phyloP scores from a whole-genome alignment of 148 eudicot genomes.

The Vaccinium myrtillus region DNA sequence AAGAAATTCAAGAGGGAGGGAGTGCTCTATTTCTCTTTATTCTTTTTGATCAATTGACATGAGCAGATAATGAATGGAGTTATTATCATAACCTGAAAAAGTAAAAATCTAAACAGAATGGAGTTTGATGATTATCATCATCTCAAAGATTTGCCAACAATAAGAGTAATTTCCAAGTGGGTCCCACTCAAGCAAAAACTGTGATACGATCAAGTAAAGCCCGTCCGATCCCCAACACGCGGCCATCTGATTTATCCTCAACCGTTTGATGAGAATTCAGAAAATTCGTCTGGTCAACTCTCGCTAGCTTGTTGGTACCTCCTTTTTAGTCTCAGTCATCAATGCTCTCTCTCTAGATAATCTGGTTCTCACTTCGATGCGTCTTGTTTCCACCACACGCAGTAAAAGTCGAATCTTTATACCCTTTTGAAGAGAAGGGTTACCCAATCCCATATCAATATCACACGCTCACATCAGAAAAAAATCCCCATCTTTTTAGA shows the following conservation, averaged over 20 bases:
- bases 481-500: neutral
- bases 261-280: neutral
- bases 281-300: neutral
- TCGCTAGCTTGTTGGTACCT: neutral
- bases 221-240: neutral
- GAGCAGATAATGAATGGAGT: too few relatives aligned
- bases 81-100: too few relatives aligned
- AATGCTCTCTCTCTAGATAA: neutral
- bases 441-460: too few relatives aligned
- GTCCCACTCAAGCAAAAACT: neutral
- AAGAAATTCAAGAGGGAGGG: too few relatives aligned
- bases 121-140: neutral
- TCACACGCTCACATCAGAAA: neutral
- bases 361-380: neutral
- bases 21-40: too few relatives aligned
- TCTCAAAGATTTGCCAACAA: neutral
- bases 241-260: neutral
- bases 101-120: neutral
- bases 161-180: neutral
- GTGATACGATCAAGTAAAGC: neutral
- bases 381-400: neutral
- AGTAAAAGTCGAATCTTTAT: neutral
- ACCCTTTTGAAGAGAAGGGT: neutral
- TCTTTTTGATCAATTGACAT: too few relatives aligned
- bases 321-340: neutral